Conservation (phyloP, 768 basidiomycete species). For the Macrolepiota albuminosa region DNA sequence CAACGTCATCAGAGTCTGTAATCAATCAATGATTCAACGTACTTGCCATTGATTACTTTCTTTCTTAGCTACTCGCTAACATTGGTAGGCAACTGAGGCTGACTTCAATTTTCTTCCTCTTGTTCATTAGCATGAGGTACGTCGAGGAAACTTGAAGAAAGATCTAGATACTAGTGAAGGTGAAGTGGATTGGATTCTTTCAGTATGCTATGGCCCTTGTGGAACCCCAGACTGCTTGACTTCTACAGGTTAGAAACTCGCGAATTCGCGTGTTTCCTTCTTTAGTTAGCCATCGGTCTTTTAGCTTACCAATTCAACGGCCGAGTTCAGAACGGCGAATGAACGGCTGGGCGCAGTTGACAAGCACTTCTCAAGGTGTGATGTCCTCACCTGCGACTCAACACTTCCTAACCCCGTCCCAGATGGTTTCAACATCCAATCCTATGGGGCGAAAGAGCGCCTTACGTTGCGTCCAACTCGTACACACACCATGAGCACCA, state of each 20-base stretch:
- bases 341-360: constrained; percentile 34
- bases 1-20: too few species aligned
- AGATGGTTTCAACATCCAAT: constrained; percentile 25
- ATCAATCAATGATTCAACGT: too few species aligned
- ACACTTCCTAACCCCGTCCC: constrained; percentile 25
- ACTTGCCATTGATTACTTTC: too few species aligned
- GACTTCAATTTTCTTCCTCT: too few species aligned
- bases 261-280: neutral
- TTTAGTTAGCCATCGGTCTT: neutral
- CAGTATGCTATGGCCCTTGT: too few species aligned
- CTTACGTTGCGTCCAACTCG: constrained; percentile 41
- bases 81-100: too few species aligned
- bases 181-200: too few species aligned
- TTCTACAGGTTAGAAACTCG: neutral
- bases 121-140: too few species aligned
- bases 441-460: constrained; percentile 32
- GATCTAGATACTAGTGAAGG: too few species aligned
- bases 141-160: too few species aligned
- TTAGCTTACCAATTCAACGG: neutral
- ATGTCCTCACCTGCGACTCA: constrained; percentile 28
- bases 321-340: constrained; percentile 24
- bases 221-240: too few species aligned
- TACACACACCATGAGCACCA: constrained; percentile 33
- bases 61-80: too few species aligned
- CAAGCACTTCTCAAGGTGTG: constrained; percentile 27